phyloP scores from a whole-genome alignment of 2,329 filamentous ascomycete genomes.

The Stachybotrys chlorohalonatus region DNA sequence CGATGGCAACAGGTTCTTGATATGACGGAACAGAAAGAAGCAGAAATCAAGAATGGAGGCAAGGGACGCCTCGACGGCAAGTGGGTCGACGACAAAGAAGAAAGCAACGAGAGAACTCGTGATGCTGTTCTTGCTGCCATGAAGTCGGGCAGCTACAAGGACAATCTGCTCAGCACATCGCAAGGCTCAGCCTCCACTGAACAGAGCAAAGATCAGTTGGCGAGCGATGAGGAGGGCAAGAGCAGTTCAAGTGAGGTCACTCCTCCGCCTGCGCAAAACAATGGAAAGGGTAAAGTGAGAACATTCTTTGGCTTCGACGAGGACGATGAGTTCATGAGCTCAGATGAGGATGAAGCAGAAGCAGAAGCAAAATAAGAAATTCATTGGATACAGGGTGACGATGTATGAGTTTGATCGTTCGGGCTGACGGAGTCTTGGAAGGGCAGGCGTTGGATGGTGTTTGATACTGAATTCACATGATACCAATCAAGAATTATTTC shows the following conservation, averaged over 20 bases:
- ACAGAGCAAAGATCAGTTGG: conserved; percentile 14
- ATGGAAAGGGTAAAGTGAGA: conserved; percentile 28
- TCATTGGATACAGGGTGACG: neutral
- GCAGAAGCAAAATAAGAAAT: conserved; percentile 4
- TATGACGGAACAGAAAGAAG: conserved; percentile 70
- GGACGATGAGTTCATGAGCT: conserved; percentile 66
- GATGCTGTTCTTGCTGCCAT: conserved; percentile 66
- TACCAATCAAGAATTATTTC: neutral
- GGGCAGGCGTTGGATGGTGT: neutral
- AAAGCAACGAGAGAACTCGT: conserved; percentile 73
- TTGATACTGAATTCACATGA: neutral
- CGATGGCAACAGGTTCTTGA: conserved; percentile 87
- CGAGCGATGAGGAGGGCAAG: conserved; percentile 27
- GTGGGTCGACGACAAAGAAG: conserved; percentile 94
- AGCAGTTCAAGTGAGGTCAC: conserved; percentile 39
- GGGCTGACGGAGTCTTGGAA: neutral
- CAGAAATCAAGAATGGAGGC: conserved; percentile 69
- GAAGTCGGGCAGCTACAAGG: conserved; percentile 53
- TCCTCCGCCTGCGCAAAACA: conserved; percentile 31
- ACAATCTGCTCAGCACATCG: conserved; percentile 47
- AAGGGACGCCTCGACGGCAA: conserved; percentile 71
- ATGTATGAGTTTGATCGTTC: neutral
- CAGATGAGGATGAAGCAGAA: conserved; percentile 48
- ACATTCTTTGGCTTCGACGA: conserved; percentile 73
- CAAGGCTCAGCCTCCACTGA: conserved; percentile 34